Conservation (phyloP, 768 basidiomycete species). For the Leccinum disarticulatum region DNA sequence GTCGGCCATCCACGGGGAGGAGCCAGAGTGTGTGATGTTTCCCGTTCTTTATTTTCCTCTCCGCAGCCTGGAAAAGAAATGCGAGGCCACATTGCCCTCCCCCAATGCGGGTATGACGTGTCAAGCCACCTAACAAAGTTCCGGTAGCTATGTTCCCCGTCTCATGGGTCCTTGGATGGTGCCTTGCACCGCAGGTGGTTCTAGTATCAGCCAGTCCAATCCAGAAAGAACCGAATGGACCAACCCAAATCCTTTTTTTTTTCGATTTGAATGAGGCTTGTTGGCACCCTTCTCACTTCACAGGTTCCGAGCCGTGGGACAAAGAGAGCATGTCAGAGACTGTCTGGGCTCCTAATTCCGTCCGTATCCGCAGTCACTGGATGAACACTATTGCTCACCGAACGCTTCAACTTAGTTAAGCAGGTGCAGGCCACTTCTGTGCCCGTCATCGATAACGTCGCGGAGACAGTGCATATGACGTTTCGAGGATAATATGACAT, state of each 20-base stretch:
- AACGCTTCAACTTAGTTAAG: background rate
- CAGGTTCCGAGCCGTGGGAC: conserved; percentile 5
- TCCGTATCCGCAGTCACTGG: background rate
- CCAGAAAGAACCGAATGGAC: background rate
- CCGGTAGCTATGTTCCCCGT: background rate
- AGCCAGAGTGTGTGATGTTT: background rate
- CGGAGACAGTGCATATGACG: background rate
- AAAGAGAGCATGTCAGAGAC: background rate
- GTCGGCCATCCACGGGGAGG: background rate
- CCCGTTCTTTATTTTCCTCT: background rate
- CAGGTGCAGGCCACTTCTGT: background rate
- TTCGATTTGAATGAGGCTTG: background rate
- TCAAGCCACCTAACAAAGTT: background rate
- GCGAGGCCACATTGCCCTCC: conserved; percentile 1
- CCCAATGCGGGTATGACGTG: background rate
- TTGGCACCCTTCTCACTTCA: conserved; percentile 10
- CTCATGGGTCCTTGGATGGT: background rate
- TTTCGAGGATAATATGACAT: background rate
- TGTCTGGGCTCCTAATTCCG: conserved; percentile 1
- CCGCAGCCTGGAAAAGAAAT: conserved; percentile 1
- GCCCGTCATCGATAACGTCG: conserved; percentile 7
- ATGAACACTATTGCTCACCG: background rate
- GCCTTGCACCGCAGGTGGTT: conserved; percentile 6
- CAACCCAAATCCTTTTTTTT: background rate
- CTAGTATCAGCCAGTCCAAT: conserved; percentile 7